Evolutionary conservation across 495 filamentous ascomycete genomes (phyloP).

Genomic region (Pyronema omphalodes): DNA sequence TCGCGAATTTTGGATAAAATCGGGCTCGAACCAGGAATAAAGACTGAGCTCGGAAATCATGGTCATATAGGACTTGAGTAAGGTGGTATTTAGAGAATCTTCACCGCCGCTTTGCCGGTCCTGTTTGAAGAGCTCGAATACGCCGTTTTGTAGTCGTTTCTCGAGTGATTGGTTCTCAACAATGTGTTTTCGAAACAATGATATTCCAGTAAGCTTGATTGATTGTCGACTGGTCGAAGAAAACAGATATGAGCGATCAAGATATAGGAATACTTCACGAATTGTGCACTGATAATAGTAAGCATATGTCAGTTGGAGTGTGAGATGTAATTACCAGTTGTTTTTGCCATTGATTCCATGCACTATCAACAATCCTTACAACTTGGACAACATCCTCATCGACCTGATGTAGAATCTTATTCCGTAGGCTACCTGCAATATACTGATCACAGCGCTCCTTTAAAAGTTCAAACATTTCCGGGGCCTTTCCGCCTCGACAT

Average conservation of each 20-base stretch:
- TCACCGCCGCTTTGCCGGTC: slow-evolving; percentile 38
- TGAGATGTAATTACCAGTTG: slow-evolving; percentile 39
- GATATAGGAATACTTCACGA: slow-evolving; percentile 73
- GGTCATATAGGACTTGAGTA: slow-evolving; percentile 52
- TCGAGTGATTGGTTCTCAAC: slow-evolving; percentile 36
- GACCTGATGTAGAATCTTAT: slow-evolving; percentile 33
- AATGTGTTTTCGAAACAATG: slow-evolving; percentile 37
- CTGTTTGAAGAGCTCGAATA: slow-evolving; percentile 56
- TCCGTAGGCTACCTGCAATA: slow-evolving; percentile 38
- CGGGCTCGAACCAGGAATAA: slow-evolving; percentile 64
- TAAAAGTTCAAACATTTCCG: slow-evolving; percentile 43
- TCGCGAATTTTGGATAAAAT: slow-evolving; percentile 47
- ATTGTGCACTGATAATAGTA: slow-evolving; percentile 42
- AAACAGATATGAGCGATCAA: slow-evolving; percentile 77
- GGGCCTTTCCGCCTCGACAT: slow-evolving; percentile 55
- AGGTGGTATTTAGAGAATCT: slow-evolving; percentile 30
- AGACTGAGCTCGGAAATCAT: slow-evolving; percentile 68
- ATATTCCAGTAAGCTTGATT: slow-evolving; percentile 43
- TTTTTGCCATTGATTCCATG: slow-evolving; percentile 63
- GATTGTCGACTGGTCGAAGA: slow-evolving; percentile 39
- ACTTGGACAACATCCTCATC: slow-evolving; percentile 37
- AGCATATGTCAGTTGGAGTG: not conserved
- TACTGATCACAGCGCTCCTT: slow-evolving; percentile 42
- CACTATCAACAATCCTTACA: slow-evolving; percentile 41
- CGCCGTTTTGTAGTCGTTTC: slow-evolving; percentile 43